Evolutionary conservation across 176 grass and related monocot genomes (phyloP), one percentile per base, ranked within the genome.

Genomic region (Bonia amplexicaulis): DNA sequence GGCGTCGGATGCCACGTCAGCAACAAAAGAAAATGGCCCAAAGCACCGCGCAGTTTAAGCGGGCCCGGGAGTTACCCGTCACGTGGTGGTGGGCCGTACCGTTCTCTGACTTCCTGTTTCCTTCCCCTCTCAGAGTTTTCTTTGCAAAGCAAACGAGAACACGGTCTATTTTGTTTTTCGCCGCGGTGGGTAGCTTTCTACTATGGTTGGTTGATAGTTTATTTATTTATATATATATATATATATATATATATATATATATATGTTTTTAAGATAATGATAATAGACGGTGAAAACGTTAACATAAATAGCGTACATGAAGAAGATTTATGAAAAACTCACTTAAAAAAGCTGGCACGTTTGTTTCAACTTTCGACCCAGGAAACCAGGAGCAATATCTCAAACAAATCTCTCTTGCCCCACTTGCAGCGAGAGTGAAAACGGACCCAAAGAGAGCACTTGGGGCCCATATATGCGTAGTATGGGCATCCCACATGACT

Each of bases 161-260:
- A 14, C 31, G 35, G 35, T 37, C 35, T 37, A 37, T 37, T 37
- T 37, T 37, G 35, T 37, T 37, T 37, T 37, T 5, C 0, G 4
- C 4, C 4, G 35, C 4, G 0, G 4, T 5, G 3, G 4, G 0
- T 37, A 37, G 35, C 35, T 5, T 37, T 37, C 0, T 0, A 37
- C 4, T 37, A 37, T 37, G 0, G 4, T 37, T 37, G 0, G 0
- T 35, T n/a, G n/a, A n/a, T n/a, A n/a, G n/a, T n/a, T n/a, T n/a
- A n/a, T n/a, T n/a, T n/a, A n/a, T n/a, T n/a, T n/a, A n/a, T n/a
- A n/a, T n/a, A n/a, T n/a, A n/a, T n/a, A n/a, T n/a, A n/a, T n/a
- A n/a, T n/a, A n/a, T n/a, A n/a, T n/a, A n/a, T n/a, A n/a, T n/a
- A n/a, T n/a, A n/a, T n/a, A n/a, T n/a, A n/a, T n/a, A n/a, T n/a